These are phyloP conservation scores for Ophidiomyces ophidiicola DNA, from an alignment of 2,329 filamentous ascomycete genomes.

Conservation along the genomic window DNA sequence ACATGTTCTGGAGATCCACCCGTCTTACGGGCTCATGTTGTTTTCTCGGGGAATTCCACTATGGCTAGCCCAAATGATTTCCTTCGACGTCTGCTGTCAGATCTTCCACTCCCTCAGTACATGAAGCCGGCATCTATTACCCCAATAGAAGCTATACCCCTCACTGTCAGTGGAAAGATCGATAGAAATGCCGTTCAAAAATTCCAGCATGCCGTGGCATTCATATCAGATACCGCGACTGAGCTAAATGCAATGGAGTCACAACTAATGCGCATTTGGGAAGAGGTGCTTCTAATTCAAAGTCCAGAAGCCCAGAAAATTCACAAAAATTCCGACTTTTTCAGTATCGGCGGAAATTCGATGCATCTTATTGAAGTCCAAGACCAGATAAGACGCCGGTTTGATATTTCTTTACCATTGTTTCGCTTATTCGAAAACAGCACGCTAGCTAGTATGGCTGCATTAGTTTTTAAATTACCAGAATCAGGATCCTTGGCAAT, in stretches of 20 bases:
- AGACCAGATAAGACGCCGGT: constrained; percentile 22
- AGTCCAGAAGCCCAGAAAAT: background rate
- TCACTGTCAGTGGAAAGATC: constrained; percentile 10
- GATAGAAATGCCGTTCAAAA: constrained; percentile 8
- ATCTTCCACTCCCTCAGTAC: constrained; percentile 12
- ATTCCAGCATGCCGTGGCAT: constrained; percentile 8
- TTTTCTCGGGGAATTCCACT: constrained; percentile 1
- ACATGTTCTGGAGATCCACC: background rate
- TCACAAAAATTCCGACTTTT: constrained; percentile 15
- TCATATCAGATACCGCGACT: background rate
- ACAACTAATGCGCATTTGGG: constrained; percentile 5
- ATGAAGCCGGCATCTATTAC: constrained; percentile 12
- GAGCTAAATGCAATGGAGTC: constrained; percentile 4
- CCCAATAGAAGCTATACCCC: constrained; percentile 8
- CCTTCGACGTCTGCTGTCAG: background rate
- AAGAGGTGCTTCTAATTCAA: background rate
- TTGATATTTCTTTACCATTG: constrained; percentile 19
- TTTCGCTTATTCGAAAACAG: constrained; percentile 10
- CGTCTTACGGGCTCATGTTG: constrained; percentile 3
- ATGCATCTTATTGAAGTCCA: constrained; percentile 26
- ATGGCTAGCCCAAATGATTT: background rate
- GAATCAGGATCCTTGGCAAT: background rate
- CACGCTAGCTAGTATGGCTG: constrained; percentile 7
- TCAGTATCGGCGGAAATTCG: constrained; percentile 22
- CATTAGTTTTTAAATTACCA: background rate